These are phyloP conservation scores for Chalciporus chontae DNA, from an alignment of 768 basidiomycete species.

Conservation along the genomic window DNA sequence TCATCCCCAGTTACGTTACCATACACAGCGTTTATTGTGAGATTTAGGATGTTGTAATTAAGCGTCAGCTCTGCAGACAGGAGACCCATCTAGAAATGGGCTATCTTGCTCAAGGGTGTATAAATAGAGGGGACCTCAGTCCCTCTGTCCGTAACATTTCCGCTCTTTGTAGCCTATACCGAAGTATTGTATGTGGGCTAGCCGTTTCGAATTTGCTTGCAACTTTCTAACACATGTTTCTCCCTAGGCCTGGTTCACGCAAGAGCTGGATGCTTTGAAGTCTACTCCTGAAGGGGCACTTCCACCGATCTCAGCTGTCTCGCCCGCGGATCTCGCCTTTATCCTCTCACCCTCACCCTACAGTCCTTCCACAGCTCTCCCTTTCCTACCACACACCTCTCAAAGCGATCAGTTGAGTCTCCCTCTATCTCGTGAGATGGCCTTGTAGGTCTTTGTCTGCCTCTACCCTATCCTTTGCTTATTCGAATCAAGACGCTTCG, in stretches of 20 bases:
- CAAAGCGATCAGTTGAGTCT: slow-evolving; percentile 55
- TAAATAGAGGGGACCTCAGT: slow-evolving; percentile 67
- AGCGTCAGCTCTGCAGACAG: slow-evolving; percentile 60
- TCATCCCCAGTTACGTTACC: neutral
- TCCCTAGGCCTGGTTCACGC: slow-evolving; percentile 78
- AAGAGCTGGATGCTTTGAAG: slow-evolving; percentile 66
- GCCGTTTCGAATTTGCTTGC: neutral
- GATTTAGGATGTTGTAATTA: slow-evolving; percentile 40
- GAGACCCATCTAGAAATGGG: slow-evolving; percentile 79
- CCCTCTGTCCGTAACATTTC: slow-evolving; percentile 67
- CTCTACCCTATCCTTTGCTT: neutral
- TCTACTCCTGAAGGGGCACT: slow-evolving; percentile 46
- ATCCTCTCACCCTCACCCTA: slow-evolving; percentile 35
- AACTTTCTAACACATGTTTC: slow-evolving; percentile 7
- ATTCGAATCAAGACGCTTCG: slow-evolving; percentile 66
- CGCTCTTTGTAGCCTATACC: slow-evolving; percentile 75
- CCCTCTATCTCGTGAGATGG: slow-evolving; percentile 86
- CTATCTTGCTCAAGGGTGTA: slow-evolving; percentile 49
- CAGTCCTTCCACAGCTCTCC: slow-evolving; percentile 43
- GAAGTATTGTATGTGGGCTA: slow-evolving; percentile 67
- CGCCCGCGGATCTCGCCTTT: slow-evolving; percentile 47
- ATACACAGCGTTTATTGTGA: slow-evolving; percentile 1
- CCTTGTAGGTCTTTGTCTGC: slow-evolving; percentile 53
- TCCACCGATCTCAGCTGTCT: slow-evolving; percentile 47
- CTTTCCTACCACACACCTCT: slow-evolving; percentile 36